phyloP scores from a whole-genome alignment of 75 land plant genomes.

The Isoetes taiwanensis region DNA sequence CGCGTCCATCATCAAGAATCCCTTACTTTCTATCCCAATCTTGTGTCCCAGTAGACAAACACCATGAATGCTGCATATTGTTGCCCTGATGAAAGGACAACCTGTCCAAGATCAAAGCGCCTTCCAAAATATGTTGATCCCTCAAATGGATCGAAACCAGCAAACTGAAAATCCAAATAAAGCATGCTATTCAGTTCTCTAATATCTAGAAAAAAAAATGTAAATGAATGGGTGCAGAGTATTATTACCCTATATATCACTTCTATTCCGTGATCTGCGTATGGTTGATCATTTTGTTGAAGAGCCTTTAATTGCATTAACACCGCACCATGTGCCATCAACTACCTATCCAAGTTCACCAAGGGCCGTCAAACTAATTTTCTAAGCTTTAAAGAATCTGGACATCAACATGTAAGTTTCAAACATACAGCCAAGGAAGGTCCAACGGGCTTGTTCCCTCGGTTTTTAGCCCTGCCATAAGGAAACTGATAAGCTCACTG shows the following conservation, averaged over 20 bases:
- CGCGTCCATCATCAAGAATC: no score
- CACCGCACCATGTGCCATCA: neutral
- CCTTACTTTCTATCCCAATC: no score
- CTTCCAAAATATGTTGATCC: conserved; percentile 1
- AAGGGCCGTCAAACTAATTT: no score
- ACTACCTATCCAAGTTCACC: no score
- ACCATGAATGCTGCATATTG: no score
- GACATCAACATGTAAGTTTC: no score
- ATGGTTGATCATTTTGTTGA: conserved; percentile 2
- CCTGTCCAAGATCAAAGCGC: conserved; percentile 4
- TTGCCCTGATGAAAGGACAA: no score
- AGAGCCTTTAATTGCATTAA: neutral
- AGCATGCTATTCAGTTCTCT: no score
- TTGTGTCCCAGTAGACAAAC: no score
- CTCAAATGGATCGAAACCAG: neutral
- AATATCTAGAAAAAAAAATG: neutral
- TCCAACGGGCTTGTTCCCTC: neutral
- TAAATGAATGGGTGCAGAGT: neutral
- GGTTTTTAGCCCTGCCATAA: neutral
- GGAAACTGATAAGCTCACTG: no score
- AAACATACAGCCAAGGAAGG: neutral
- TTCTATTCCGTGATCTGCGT: conserved; percentile 2
- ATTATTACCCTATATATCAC: conserved; percentile 4
- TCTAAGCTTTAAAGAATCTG: neutral
- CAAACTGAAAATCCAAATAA: neutral